These are phyloP conservation scores for Aureobasidium mangrovei DNA, from an alignment of 2,329 filamentous ascomycete species.

Conservation along the genomic window DNA sequence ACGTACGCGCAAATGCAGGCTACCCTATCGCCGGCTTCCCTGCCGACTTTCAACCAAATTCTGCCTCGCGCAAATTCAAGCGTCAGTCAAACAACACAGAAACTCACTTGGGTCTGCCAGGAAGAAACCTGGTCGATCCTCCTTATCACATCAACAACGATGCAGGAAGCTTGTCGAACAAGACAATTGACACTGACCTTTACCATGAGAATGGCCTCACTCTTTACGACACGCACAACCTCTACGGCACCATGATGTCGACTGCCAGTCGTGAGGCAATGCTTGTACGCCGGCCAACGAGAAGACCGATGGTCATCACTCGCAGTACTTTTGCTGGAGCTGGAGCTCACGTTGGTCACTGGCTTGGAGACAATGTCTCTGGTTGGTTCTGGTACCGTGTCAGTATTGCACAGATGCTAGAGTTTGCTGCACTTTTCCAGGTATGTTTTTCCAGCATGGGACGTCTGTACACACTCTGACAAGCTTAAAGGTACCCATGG, in stretches of 20 bases:
- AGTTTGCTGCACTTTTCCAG: constrained; percentile 40
- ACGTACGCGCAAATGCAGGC: constrained; percentile 49
- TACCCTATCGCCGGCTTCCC: constrained; percentile 62
- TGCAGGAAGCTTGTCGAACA: constrained; percentile 36
- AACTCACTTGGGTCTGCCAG: constrained; percentile 45
- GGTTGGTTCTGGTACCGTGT: constrained; percentile 38
- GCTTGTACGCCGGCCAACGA: constrained; percentile 52
- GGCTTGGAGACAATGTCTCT: constrained; percentile 49
- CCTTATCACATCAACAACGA: constrained; percentile 58
- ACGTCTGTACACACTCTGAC: background rate
- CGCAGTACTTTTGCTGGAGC: constrained; percentile 68
- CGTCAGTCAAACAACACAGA: constrained; percentile 14
- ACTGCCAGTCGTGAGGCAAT: constrained; percentile 56
- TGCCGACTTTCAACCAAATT: constrained; percentile 53
- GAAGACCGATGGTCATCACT: constrained; percentile 64
- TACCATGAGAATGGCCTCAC: constrained; percentile 58
- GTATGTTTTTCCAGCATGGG: background rate
- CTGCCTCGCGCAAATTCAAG: constrained; percentile 19
- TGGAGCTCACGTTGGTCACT: constrained; percentile 51
- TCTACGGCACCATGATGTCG: constrained; percentile 72
- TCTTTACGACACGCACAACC: constrained; percentile 69
- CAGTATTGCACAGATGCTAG: constrained; percentile 35
- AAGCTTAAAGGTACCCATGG: constrained; percentile 28
- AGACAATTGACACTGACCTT: constrained; percentile 56
- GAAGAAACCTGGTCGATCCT: constrained; percentile 55